These are phyloP conservation scores for Kwoniella europaea DNA, from an alignment of 768 basidiomycete genomes.

Conservation along the genomic window DNA sequence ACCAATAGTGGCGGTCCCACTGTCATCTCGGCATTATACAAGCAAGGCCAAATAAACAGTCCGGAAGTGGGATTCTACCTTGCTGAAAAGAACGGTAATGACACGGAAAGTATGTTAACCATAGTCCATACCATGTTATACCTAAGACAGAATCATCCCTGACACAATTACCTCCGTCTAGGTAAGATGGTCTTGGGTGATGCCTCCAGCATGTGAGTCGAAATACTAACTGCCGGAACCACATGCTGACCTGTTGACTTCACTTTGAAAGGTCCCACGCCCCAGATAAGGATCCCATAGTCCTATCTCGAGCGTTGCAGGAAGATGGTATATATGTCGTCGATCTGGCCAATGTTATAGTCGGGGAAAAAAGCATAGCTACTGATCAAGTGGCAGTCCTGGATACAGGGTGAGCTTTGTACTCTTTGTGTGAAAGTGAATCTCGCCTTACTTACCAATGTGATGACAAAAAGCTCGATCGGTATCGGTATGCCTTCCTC, in stretches of 20 bases:
- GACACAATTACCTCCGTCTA: neutral
- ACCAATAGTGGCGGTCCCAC: slow-evolving; percentile 1
- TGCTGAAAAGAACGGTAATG: neutral
- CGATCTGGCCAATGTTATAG: neutral
- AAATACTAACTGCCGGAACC: neutral
- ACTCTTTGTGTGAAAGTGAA: neutral
- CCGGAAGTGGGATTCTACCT: slow-evolving; percentile 7
- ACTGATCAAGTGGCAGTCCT: neutral
- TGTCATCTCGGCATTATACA: slow-evolving; percentile 1
- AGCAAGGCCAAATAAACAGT: neutral
- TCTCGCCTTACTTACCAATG: neutral
- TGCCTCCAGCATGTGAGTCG: neutral
- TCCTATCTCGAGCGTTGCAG: neutral
- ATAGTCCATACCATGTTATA: neutral
- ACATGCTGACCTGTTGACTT: neutral
- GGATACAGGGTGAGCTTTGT: neutral
- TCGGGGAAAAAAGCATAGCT: neutral
- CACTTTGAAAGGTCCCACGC: neutral
- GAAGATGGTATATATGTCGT: neutral
- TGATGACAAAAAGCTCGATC: neutral
- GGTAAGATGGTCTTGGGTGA: slow-evolving; percentile 11
- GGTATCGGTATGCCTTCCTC: slow-evolving; percentile 1
- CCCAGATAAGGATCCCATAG: neutral
- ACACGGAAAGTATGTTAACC: neutral
- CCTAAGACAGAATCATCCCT: too few species aligned